These are phyloP conservation scores for Seiridium cupressi DNA, from an alignment of 2,329 filamentous ascomycete genomes.

Conservation along the genomic window DNA sequence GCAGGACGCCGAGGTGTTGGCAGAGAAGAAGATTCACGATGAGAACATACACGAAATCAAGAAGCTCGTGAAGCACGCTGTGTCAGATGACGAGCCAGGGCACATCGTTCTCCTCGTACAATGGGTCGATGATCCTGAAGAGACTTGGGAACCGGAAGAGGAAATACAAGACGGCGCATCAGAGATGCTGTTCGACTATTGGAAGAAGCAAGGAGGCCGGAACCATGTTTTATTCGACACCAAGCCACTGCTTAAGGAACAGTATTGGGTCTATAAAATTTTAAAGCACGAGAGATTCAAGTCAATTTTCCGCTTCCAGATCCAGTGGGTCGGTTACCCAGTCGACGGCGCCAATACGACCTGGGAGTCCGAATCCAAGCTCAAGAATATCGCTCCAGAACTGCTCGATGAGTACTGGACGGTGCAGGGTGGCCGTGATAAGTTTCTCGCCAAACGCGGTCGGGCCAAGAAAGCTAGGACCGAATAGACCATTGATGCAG, in stretches of 20 bases:
- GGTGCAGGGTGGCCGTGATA: conserved; percentile 22
- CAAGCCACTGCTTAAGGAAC: conserved; percentile 20
- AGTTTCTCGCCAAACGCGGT: conserved; percentile 23
- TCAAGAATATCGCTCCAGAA: conserved; percentile 22
- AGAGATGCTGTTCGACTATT: conserved; percentile 30
- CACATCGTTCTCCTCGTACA: conserved; percentile 27
- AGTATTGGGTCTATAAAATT: conserved; percentile 26
- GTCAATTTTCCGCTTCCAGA: conserved; percentile 26
- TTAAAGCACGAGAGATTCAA: conserved; percentile 24
- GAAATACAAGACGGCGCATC: conserved; percentile 31
- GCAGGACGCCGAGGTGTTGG: background rate
- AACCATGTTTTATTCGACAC: conserved; percentile 23
- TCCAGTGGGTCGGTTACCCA: conserved; percentile 32
- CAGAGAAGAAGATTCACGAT: background rate
- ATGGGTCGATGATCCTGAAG: conserved; percentile 25
- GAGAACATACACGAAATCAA: conserved; percentile 18
- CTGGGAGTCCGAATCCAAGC: conserved; percentile 26
- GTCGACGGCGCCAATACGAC: conserved; percentile 24
- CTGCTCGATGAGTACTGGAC: conserved; percentile 27
- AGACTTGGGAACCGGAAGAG: conserved; percentile 31
- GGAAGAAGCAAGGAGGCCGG: conserved; percentile 29
- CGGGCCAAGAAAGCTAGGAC: conserved; percentile 20
- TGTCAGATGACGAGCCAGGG: conserved; percentile 12
- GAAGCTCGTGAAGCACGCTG: conserved; percentile 23
- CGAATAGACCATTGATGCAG: background rate